A percentile compares a stretch with the other conserved stretches of the same genome.
phyloP scores from a whole-genome alignment of 2,329 filamentous ascomycete genomes.

The Canariomyces notabilis region DNA sequence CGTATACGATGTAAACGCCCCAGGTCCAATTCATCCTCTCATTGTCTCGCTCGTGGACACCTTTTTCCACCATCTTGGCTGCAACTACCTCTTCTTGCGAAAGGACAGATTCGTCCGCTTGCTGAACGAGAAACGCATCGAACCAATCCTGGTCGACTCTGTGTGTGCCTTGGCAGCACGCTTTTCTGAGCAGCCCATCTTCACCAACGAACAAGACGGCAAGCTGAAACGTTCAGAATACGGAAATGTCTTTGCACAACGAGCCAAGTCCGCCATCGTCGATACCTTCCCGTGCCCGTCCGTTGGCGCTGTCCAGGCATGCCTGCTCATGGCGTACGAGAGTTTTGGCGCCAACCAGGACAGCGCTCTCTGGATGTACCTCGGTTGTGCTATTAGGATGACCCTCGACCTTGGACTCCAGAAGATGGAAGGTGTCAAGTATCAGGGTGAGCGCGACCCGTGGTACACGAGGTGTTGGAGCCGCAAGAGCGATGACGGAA shows the following conservation, averaged over 20 bases:
- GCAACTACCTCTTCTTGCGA: constrained; percentile 79
- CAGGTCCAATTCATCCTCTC: constrained; percentile 65
- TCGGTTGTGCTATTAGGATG: constrained; percentile 82
- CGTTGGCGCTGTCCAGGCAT: constrained; percentile 78
- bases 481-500: constrained; percentile 29
- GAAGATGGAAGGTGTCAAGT: constrained; percentile 69
- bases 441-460: constrained; percentile 50
- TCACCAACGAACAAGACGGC: constrained; percentile 44
- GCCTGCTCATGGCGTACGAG: constrained; percentile 78
- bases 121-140: constrained; percentile 73
- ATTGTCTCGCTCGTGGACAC: constrained; percentile 72
- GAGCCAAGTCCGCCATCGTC: constrained; percentile 76
- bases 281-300: constrained; percentile 80
- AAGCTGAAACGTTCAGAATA: constrained; percentile 58
- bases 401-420: constrained; percentile 76
- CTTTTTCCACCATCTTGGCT: constrained; percentile 78
- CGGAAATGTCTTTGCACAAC: constrained; percentile 71
- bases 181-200: constrained; percentile 62
- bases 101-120: constrained; percentile 67
- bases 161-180: constrained; percentile 77
- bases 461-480: constrained; percentile 44
- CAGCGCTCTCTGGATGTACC: constrained; percentile 89
- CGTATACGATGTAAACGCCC: constrained; percentile 69
- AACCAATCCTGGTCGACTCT: constrained; percentile 80
- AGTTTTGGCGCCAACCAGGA: constrained; percentile 85